Base-by-base conservation (phyloP, 805 yeast genomes). In the Jamesozyma lodderae region DNA sequence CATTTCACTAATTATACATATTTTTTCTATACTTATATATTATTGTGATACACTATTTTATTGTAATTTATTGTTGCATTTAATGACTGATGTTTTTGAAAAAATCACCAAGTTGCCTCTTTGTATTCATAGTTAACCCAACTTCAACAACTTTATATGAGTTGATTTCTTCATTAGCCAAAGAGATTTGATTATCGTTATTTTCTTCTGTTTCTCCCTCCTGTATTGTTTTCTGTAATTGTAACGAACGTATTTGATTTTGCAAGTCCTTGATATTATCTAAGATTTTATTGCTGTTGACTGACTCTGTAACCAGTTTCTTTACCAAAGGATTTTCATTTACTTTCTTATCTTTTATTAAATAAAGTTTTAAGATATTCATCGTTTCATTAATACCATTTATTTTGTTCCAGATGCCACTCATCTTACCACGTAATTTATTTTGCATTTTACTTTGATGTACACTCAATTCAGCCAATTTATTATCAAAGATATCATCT, bases 61-160 rank as follows among this genome's bases (percentile, higher is more conserved):
- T n/a, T n/a, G n/a, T n/a, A n/a, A n/a, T n/a, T n/a, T n/a, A n/a
- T n/a, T n/a, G n/a, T n/a, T n/a, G n/a, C n/a, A n/a, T n/a, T n/a
- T n/a, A n/a, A n/a, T n/a, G 24, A 29, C 18, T 29, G 6, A 29
- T 31, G 15, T 41, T 44, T 33, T 47, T 47, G 35, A 59, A 46
- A 11, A 53, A 44, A 8, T 37, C 41, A 15, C 63, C 63, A 4
- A 59, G 24, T 30, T 54, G 52, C 29, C 35, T 47, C 34, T 47
- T 56, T 1, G 60, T 51, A 31, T 48, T 51, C 16, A 54, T 28
- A 16, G 27, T 40, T 31, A 57, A 30, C 22, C 56, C 52, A 11
- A 47, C 40, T 33, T 51, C 52, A 5, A 50, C 50, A n/a, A 57
- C 48, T 10, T 46, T 44, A 6, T 45, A 37, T 1, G 54, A 43